A percentile compares a stretch with the other conserved stretches of the same genome.
phyloP scores from a whole-genome alignment of 1,284 basidiomycete species.

The Moesziomyces sp. region DNA sequence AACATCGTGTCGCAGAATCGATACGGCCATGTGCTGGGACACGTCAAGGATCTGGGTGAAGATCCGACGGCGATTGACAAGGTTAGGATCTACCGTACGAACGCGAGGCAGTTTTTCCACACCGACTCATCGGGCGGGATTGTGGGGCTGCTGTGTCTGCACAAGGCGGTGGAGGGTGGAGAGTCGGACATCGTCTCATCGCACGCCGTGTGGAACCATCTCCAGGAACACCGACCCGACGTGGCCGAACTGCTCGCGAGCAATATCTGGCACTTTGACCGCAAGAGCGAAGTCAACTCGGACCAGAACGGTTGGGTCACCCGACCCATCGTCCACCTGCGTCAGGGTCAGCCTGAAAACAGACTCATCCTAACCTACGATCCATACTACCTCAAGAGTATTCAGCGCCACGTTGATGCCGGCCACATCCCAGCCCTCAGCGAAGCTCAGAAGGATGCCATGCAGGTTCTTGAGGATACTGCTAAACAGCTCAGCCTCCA shows the following conservation, averaged over 20 bases:
- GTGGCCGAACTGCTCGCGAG: constrained; percentile 67
- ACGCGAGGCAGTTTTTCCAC: constrained; percentile 70
- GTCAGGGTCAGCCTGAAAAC: constrained; percentile 37
- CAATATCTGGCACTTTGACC: constrained; percentile 63
- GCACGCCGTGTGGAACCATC: constrained; percentile 69
- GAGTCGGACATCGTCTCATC: constrained; percentile 70
- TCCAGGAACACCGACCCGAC: constrained; percentile 69
- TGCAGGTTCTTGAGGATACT: constrained; percentile 69
- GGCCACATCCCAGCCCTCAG: constrained; percentile 68
- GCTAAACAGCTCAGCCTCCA: constrained; percentile 68
- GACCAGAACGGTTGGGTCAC: constrained; percentile 46
- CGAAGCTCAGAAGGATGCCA: constrained; percentile 67
- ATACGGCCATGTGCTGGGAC: constrained; percentile 69
- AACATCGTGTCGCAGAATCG: constrained; percentile 68
- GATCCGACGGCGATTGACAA: constrained; percentile 70
- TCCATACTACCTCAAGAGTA: constrained; percentile 63
- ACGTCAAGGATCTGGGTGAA: constrained; percentile 70
- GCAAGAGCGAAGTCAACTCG: constrained; percentile 54
- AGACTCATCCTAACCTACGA: constrained; percentile 57
- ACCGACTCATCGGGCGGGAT: constrained; percentile 64
- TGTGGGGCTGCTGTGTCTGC: constrained; percentile 70
- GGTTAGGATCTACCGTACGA: constrained; percentile 70
- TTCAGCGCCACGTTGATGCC: constrained; percentile 64
- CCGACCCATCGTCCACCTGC: constrained; percentile 49
- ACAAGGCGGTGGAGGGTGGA: constrained; percentile 69